These are phyloP conservation scores for Pseudognaphalium luteoalbum DNA, from an alignment of 129 eudicot species.

Conservation along the genomic window DNA sequence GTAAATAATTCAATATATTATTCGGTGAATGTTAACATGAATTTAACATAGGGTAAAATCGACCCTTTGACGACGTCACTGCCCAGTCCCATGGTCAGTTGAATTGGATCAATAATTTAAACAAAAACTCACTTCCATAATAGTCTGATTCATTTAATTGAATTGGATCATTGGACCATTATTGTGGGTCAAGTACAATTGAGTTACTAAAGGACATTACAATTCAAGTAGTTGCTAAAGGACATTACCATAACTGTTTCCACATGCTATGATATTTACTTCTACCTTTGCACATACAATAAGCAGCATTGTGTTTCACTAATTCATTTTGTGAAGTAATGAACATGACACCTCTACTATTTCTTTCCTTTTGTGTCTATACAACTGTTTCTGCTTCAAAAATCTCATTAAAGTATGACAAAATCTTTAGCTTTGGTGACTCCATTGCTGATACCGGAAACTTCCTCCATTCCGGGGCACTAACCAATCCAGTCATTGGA, in stretches of 20 bases:
- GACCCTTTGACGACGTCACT: too few relatives aligned
- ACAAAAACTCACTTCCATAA: too few relatives aligned
- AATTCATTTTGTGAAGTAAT: neutral
- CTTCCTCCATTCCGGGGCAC: constrained; percentile 57
- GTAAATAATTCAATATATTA: too few relatives aligned
- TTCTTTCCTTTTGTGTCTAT: constrained; percentile 29
- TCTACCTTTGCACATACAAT: neutral
- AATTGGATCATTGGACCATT: neutral
- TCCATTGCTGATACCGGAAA: constrained; percentile 84
- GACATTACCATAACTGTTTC: constrained; percentile 7
- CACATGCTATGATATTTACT: constrained; percentile 13
- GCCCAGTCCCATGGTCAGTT: too few relatives aligned
- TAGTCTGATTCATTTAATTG: neutral
- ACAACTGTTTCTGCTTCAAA: constrained; percentile 27
- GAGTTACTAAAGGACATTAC: constrained; percentile 22
- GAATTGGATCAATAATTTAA: too few relatives aligned
- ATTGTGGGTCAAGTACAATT: constrained; percentile 18
- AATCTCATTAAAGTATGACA: constrained; percentile 37
- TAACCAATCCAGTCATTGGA: constrained; percentile 63
- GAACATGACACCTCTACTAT: constrained; percentile 34
- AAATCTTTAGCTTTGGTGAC: constrained; percentile 80
- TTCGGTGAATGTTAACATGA: too few relatives aligned
- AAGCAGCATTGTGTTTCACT: neutral
- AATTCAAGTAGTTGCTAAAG: constrained; percentile 5
- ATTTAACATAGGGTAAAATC: too few relatives aligned